Percentiles rank a stretch among this genome's conserved stretches.
Evolutionary conservation across 805 yeast species (phyloP).

Genomic region (Teunomyces stri): DNA sequence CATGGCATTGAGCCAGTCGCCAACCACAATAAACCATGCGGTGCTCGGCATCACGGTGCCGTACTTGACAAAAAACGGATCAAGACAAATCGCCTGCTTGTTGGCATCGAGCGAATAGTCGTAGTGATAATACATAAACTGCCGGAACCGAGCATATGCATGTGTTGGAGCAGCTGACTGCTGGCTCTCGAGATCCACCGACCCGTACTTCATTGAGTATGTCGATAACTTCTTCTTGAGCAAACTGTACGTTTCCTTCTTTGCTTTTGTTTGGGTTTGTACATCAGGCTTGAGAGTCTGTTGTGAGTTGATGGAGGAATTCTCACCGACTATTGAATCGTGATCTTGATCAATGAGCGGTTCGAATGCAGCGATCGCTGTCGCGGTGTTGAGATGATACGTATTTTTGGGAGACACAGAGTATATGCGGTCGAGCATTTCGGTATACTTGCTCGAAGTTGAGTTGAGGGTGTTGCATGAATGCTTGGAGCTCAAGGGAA

Average conservation of each 20-base stretch:
- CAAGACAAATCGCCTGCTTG: conserved; percentile 18
- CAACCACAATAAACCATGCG: conserved; percentile 5
- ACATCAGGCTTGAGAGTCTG: not conserved
- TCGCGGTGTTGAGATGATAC: conserved; percentile 28
- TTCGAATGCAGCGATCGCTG: conserved; percentile 23
- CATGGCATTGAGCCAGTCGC: conserved; percentile 11
- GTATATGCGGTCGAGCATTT: conserved; percentile 34
- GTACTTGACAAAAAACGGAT: conserved; percentile 24
- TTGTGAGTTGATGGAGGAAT: not conserved
- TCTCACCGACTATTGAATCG: conserved; percentile 4
- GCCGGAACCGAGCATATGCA: conserved; percentile 9
- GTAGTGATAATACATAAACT: conserved; percentile 19
- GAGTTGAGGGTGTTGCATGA: conserved; percentile 1
- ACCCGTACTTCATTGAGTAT: conserved; percentile 16
- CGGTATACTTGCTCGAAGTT: conserved; percentile 6
- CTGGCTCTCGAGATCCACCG: conserved; percentile 6
- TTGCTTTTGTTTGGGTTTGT: not conserved
- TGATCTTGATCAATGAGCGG: conserved; percentile 8
- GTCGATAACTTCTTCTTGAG: conserved; percentile 18
- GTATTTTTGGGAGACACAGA: conserved; percentile 43
- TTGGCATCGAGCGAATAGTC: conserved; percentile 21
- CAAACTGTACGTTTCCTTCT: conserved; percentile 9
- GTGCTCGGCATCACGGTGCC: conserved; percentile 18
- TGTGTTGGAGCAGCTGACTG: not conserved
- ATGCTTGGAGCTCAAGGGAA: not conserved